These are phyloP conservation scores for Diospyros lotus DNA, from an alignment of 148 eudicot species.

Conservation along the genomic window DNA sequence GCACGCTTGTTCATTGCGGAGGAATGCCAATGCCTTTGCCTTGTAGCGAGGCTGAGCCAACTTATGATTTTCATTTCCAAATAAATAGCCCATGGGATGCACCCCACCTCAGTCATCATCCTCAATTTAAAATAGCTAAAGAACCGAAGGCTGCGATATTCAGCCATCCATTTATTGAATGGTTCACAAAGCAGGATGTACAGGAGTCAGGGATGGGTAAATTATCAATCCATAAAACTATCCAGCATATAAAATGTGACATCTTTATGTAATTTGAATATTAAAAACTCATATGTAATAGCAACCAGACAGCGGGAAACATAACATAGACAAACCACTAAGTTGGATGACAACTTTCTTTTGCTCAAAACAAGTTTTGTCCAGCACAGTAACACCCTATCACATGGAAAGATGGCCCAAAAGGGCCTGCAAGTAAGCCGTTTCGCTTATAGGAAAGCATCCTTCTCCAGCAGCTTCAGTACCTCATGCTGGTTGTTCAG, in stretches of 20 bases:
- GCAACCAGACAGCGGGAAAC: background rate
- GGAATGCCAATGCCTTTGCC: too few relatives aligned
- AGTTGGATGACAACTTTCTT: slow-evolving; percentile 8
- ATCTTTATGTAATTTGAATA: background rate
- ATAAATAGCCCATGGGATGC: too few relatives aligned
- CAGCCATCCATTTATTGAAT: too few relatives aligned
- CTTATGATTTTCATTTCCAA: too few relatives aligned
- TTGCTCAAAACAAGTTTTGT: background rate
- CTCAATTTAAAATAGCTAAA: too few relatives aligned
- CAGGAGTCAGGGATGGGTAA: too few relatives aligned
- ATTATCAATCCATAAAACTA: too few relatives aligned
- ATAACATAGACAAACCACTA: slow-evolving; percentile 1
- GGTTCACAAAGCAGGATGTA: too few relatives aligned
- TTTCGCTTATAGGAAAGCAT: slow-evolving; percentile 66
- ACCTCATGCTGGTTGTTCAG: slow-evolving; percentile 88
- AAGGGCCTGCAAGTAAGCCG: slow-evolving; percentile 4
- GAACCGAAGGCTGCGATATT: too few relatives aligned
- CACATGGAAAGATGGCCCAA: background rate
- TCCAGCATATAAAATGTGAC: background rate
- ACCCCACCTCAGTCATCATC: too few relatives aligned
- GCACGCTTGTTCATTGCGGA: too few relatives aligned
- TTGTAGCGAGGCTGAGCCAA: too few relatives aligned
- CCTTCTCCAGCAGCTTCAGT: slow-evolving; percentile 82
- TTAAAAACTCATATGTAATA: background rate
- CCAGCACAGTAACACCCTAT: background rate